Evolutionary conservation across 805 yeast species (phyloP), one percentile per base, ranked within the genome.

Genomic region (Middelhovenomyces tepae): DNA sequence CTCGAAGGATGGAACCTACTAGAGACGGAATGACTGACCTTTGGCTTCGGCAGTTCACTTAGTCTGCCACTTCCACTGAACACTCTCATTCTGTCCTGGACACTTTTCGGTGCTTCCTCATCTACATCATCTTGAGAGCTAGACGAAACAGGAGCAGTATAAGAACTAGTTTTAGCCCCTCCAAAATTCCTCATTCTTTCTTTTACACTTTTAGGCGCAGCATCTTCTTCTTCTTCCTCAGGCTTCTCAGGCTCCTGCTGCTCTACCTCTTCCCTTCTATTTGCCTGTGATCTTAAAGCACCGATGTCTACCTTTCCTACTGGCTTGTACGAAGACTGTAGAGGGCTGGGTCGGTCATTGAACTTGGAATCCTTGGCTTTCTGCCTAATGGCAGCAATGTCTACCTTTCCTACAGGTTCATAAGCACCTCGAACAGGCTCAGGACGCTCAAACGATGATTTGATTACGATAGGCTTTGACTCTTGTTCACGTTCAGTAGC

Each of bases 1-100:
- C 27, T 27, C 16, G 39, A 16, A 28, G 48, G 35, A 13, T 37
- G 37, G 50, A 50, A 56, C 54, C 52, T 31, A 27, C 36, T 24
- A 9, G 47, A 27, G 21, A 47, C 52, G 7, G 38, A 18, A 24
- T 46, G 44, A 21, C 56, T 49, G 7, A 65, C 64, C 51, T 75
- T 74, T 31, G 76, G 81, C 50, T 76, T 77, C 22, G 85, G 85
- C 43, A 78, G 56, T 7, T 74, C 67, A 1, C 75, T 63, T 37
- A 78, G 60, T 41, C 83, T 58, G 21, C 28, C 27, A 32, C 26
- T 25, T 17, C 37, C 37, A 19, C 29, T 16, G 31, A 31, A 33
- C 16, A 22, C 38, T 23, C 28, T 27, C 37, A 22, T 18, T 27
- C 39, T 16, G 18, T 34, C 26, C 21, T 28, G 13, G 25, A 33